Evolutionary conservation across 2,329 filamentous ascomycete species (phyloP), one percentile per base, ranked within the genome.

Genomic region (Verticillium nonalfalfae): DNA sequence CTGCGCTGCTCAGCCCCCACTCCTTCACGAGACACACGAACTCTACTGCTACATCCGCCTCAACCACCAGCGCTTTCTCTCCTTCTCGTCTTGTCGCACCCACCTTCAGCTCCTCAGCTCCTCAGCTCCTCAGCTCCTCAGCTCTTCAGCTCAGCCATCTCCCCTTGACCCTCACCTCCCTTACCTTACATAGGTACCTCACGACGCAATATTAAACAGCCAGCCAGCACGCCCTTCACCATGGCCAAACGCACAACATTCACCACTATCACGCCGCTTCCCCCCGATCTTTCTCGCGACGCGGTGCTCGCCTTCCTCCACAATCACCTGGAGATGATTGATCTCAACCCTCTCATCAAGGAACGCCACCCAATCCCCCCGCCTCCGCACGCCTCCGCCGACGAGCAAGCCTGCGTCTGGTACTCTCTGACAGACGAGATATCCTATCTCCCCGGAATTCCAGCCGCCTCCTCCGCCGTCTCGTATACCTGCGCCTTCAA

Each of bases 401-500:
- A 95, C 67, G 92, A 96, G 76, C 84, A 81, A 63, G 78, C 85
- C 64, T 90, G 87, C 66, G 78, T 78, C 18, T 97, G 93, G 93
- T 96, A 93, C 76, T 84, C 85, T 57, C 77, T 93, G 67, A 91
- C 88, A 58, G 91, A 96, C 76, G 85, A 85, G 69, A 88, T 96
- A 68, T 81, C 85, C 59, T 93, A 92, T 70, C 77, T 94, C 0
- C 90, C 90, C 0, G 88, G 88, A 21, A 84, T 83, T 11, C 67
- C 31, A 52, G 68, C 88, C 4, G 79, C 84, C 54, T 82, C 82
- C 15, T 85, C 89, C 62, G 86, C 90, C 68, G 82, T 96, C 62
- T 86, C 82, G 35, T 96, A 96, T 78, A 90, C 89, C 52, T 90
- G 85, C 60, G 91, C 90, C 68, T 96, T 96, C 72, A 85, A 91